Evolutionary conservation across 805 yeast genomes (phyloP), one percentile per base, ranked within the genome.

Genomic region (Kluyveromyces nonfermentans): DNA sequence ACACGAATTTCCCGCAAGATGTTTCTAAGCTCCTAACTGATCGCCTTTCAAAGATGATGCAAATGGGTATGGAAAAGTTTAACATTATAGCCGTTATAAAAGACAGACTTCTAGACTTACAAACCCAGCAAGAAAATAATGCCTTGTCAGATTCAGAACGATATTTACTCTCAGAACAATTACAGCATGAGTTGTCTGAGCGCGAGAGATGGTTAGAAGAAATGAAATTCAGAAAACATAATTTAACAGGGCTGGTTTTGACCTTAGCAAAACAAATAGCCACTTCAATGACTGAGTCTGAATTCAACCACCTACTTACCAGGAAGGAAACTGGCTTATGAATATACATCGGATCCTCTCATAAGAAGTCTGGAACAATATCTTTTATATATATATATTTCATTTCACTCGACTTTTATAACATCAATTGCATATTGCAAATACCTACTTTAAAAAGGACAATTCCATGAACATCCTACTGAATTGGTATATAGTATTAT

Each of bases 171-270:
- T 32, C 41, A 14, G 41, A 38, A 5, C 41, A 38, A 17, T 50
- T 68, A 3, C 56, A 54, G 3, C 54, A 55, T 34, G 84, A 79
- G 51, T 48, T 66, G 18, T 54, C 48, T 33, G 77, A 78, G 57
- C 62, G 85, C 43, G 70, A 64, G 20, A 54, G 56, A 12, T 77
- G 84, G 85, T 53, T 56, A 19, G 61, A 70, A 5, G 85, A 80
- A 48, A 77, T 77, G 50, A 67, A 66, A 37, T 61, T 77, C 48
- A 65, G 86, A 45, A 65, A 74, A 43, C 75, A 70, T 50, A 80
- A 78, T 52, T 72, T 73, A 53, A 65, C 73, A 7, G 77, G 77
- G 1, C 59, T 80, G 31, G 69, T 75, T 7, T 62, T 73, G 35
- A 71, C 68, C 48, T 57, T 77, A 40, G 51, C 72, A 35, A 72